These are phyloP conservation scores for Sphaerostilbella broomeana DNA, from an alignment of 2,329 filamentous ascomycete genomes.

Conservation along the genomic window DNA sequence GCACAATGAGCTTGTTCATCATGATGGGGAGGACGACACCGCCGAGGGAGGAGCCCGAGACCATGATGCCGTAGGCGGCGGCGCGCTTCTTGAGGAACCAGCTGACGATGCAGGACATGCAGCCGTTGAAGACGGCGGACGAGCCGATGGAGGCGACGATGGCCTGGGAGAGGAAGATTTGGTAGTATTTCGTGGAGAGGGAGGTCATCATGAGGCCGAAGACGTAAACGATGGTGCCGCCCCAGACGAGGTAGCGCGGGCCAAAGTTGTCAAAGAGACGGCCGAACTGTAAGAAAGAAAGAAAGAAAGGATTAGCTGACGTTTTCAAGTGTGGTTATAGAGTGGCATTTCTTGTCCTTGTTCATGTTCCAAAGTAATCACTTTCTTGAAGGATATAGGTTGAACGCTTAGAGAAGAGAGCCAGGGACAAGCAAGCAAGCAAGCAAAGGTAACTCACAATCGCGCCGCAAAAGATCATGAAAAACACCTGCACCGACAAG, in stretches of 20 bases:
- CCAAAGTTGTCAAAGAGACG: slow-evolving; percentile 60
- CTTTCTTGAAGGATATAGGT: background rate
- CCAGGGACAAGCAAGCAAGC: no score
- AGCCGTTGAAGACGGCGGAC: slow-evolving; percentile 36
- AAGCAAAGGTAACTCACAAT: slow-evolving; percentile 35
- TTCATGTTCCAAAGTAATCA: no score
- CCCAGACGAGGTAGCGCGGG: slow-evolving; percentile 48
- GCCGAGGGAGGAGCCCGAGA: slow-evolving; percentile 48
- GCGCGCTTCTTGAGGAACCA: slow-evolving; percentile 50
- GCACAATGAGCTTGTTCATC: slow-evolving; percentile 45
- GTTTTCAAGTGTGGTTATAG: background rate
- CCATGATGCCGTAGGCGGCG: slow-evolving; percentile 47
- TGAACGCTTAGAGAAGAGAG: no score
- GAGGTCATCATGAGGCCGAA: slow-evolving; percentile 61
- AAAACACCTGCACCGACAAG: slow-evolving; percentile 45
- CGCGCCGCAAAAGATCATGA: slow-evolving; percentile 43
- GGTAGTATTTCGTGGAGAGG: slow-evolving; percentile 39
- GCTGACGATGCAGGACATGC: slow-evolving; percentile 36
- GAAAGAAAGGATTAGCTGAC: background rate
- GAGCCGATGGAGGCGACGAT: slow-evolving; percentile 37
- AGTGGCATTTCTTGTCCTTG: no score
- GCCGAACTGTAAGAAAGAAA: slow-evolving; percentile 40
- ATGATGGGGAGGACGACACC: slow-evolving; percentile 57
- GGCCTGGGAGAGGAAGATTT: slow-evolving; percentile 38
- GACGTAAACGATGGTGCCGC: slow-evolving; percentile 50